Base-by-base conservation (phyloP, 352 stramenopile genomes). In the Pythium insidiosum region DNA sequence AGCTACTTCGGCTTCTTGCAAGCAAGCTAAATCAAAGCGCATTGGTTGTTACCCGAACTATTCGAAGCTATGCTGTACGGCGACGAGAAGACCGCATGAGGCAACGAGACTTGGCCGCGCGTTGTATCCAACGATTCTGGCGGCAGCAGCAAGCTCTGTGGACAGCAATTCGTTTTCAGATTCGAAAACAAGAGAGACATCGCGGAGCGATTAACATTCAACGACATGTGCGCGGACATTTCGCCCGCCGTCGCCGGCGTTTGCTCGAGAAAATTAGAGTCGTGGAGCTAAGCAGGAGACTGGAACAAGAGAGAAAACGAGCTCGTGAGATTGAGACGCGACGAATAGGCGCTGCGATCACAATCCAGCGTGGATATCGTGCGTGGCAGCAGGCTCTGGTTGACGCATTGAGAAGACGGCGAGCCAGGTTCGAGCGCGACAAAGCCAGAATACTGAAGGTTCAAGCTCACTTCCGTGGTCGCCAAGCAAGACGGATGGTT, bases 401-500 rank as follows among this genome's bases (percentile, higher is more conserved):
- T 7, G 47, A 62, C 15, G 45, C 45, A 2, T 43, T 88, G 4
- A 49, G 61, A 19, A 49, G 68, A 4, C 69, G 72, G 5, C 63
- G 75, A 7, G 68, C 63, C 30, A 60, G 66, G 16, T 88, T 88
- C 56, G 72, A 88, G 23, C 53, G 67, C 6, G 75, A 88, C 33
- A 85, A 85, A 23, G 19, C 20, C 25, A 68, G 68, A 23, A 74
- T 84, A 22, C 12, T 80, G 0, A 58, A 66, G 24, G 53, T 88
- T 3, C 75, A 88, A 47, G 62, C 75, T 6, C 52, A 66, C 26
- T 84, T 53, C 43, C 68, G 75, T 10, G 66, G 69, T 6, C 61
- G 60, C 20, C 31, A 68, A 34, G 58, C 63, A 1, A 69, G 66
- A 12, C 58, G 45, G 20, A 58, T 54, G 29, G 41, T 23, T 5